Evolutionary conservation across 129 eudicot genomes (phyloP).

Genomic region (Silybum marianum): DNA sequence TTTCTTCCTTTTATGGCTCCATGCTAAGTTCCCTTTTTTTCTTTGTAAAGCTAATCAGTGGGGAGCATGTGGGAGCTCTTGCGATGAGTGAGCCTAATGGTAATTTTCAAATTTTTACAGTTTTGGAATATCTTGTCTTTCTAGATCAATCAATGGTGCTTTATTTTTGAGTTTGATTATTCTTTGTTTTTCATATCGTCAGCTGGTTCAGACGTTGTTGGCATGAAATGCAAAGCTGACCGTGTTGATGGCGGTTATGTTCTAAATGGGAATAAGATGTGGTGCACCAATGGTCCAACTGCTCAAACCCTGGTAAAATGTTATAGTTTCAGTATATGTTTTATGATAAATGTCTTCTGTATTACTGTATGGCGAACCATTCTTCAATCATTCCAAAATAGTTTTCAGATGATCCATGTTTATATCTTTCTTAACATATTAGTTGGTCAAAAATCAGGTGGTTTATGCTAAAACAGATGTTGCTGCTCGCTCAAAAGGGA

Average conservation of each 20-base stretch:
- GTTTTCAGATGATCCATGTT: not conserved
- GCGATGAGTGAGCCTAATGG: conserved; percentile 99
- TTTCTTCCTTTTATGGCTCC: not conserved
- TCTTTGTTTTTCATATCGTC: conserved; percentile 18
- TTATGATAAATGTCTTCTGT: not conserved
- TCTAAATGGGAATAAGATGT: conserved; percentile 94
- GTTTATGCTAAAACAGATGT: conserved; percentile 89
- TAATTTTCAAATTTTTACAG: conserved; percentile 25
- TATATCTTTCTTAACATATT: not conserved
- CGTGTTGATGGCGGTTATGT: conserved; percentile 88
- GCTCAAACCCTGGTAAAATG: conserved; percentile 89
- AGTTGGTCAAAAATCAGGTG: conserved; percentile 46
- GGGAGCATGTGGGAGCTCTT: conserved; percentile 99
- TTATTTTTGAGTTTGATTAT: not conserved
- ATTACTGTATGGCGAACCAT: not conserved
- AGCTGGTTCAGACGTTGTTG: conserved; percentile 99
- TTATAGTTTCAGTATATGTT: not conserved
- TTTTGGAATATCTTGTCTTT: conserved; percentile 3
- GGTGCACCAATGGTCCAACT: conserved; percentile 98
- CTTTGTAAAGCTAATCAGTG: conserved; percentile 70
- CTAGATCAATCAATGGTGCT: not conserved
- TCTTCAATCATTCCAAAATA: not conserved
- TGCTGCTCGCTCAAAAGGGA: conserved; percentile 83
- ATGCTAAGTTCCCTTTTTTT: conserved; percentile 19
- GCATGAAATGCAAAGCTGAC: conserved; percentile 98